These are phyloP conservation scores for Aphanocladium album DNA, from an alignment of 2,329 filamentous ascomycete species.

Conservation along the genomic window DNA sequence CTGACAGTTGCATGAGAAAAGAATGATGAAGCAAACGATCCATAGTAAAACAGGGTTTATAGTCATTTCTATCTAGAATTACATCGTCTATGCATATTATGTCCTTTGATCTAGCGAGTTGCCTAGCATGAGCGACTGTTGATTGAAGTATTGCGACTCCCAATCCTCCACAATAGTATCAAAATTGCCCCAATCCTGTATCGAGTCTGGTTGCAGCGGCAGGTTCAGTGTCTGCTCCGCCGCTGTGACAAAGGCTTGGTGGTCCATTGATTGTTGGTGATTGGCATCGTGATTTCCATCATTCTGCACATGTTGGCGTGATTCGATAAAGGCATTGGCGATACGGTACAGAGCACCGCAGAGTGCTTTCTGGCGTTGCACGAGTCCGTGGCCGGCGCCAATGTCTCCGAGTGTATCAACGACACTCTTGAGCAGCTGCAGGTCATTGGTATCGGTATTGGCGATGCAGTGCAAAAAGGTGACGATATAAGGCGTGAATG, in stretches of 20 bases:
- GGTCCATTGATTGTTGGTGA: background rate
- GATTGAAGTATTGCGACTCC: slow-evolving; percentile 11
- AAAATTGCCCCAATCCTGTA: slow-evolving; percentile 8
- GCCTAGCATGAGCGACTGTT: slow-evolving; percentile 10
- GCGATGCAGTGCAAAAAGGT: slow-evolving; percentile 19
- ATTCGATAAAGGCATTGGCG: slow-evolving; percentile 2
- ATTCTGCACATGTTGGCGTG: background rate
- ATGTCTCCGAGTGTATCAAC: slow-evolving; percentile 11
- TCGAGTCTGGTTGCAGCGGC: slow-evolving; percentile 4
- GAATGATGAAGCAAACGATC: background rate
- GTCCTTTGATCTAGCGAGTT: slow-evolving; percentile 2
- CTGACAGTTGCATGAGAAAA: background rate
- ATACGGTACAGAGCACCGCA: slow-evolving; percentile 9
- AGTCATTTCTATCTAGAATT: background rate
- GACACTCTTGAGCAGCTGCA: slow-evolving; percentile 10
- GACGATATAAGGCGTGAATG: slow-evolving; percentile 20
- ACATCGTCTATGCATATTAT: background rate
- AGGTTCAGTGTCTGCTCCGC: slow-evolving; percentile 5
- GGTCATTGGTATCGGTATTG: slow-evolving; percentile 12
- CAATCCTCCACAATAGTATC: slow-evolving; percentile 12
- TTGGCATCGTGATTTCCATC: background rate
- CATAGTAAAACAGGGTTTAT: too few relatives aligned
- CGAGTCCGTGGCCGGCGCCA: background rate
- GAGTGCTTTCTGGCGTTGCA: slow-evolving; percentile 7
- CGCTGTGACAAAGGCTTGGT: background rate